These are phyloP conservation scores for Colletotrichum ledebouriae DNA, from an alignment of 2,329 filamentous ascomycete genomes.

Conservation along the genomic window DNA sequence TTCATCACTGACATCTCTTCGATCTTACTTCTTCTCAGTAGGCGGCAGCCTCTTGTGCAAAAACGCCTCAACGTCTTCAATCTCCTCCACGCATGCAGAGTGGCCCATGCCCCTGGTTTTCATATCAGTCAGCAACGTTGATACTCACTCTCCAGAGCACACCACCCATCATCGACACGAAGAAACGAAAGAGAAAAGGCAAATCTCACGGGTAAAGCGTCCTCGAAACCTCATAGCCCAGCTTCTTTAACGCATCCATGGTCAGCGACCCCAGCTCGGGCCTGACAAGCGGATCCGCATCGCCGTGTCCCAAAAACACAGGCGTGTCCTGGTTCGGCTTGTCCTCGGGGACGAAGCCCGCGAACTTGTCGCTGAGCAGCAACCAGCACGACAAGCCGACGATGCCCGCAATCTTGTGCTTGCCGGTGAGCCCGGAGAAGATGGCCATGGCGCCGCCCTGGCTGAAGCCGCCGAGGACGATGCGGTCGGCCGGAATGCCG, in stretches of 20 bases:
- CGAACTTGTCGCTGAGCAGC: conserved; percentile 68
- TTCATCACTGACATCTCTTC: background rate
- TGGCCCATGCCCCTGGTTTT: conserved; percentile 75
- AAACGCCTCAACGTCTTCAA: conserved; percentile 82
- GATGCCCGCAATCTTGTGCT: conserved; percentile 85
- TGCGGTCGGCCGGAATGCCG: conserved; percentile 84
- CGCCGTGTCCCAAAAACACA: conserved; percentile 92
- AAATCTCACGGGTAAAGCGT: conserved; percentile 75
- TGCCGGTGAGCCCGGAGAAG: conserved; percentile 81
- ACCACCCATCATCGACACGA: background rate
- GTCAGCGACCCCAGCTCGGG: conserved; percentile 77
- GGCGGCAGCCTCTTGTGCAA: conserved; percentile 61
- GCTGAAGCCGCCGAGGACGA: conserved; percentile 88
- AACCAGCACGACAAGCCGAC: conserved; percentile 89
- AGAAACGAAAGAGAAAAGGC: background rate
- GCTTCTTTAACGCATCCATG: conserved; percentile 73
- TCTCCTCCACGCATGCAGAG: conserved; percentile 81
- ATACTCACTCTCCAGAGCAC: background rate
- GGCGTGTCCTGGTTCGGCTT: conserved; percentile 79
- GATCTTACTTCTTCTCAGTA: conserved; percentile 47
- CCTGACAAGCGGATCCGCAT: conserved; percentile 79
- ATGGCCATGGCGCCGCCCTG: conserved; percentile 91
- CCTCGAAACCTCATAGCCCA: conserved; percentile 81
- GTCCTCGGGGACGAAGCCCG: conserved; percentile 54
- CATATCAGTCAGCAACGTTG: background rate